Percentiles rank a stretch among this genome's conserved stretches.
Conservation (phyloP, 108 stramenopile species). For the Licmophora abbreviata region DNA sequence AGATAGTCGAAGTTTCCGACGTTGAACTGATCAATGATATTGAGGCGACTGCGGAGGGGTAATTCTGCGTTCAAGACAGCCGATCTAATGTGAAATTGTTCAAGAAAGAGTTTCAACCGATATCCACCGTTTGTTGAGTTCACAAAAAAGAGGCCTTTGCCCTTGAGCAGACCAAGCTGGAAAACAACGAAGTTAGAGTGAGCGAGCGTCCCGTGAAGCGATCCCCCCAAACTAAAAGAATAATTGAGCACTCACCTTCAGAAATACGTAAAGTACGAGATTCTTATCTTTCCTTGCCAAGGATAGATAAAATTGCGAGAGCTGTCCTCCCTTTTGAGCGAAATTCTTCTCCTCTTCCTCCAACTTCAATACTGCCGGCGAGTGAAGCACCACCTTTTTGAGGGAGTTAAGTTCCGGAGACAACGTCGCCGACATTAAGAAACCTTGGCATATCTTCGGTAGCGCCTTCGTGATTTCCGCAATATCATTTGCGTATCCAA, state of each 20-base stretch:
- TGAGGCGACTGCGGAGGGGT: conserved; percentile 86
- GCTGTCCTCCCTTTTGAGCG: conserved; percentile 34
- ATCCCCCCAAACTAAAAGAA: no score
- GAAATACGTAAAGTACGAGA: conserved; percentile 86
- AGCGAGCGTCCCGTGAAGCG: no score
- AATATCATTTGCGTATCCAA: conserved; percentile 93
- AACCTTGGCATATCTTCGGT: conserved; percentile 92
- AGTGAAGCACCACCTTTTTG: conserved; percentile 90
- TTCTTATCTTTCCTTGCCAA: conserved; percentile 82
- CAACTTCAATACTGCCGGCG: conserved; percentile 90
- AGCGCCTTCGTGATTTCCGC: conserved; percentile 73
- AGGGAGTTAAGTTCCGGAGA: conserved; percentile 84
- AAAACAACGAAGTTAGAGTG: no score
- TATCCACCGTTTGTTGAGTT: conserved; percentile 90
- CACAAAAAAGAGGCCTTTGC: conserved; percentile 96
- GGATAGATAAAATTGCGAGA: conserved; percentile 87
- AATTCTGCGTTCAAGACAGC: conserved; percentile 96
- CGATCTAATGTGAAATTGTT: conserved; percentile 94
- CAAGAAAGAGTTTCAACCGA: conserved; percentile 93
- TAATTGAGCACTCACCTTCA: no score
- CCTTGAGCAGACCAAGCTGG: conserved; percentile 91
- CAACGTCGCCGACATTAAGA: conserved; percentile 97
- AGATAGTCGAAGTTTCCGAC: conserved; percentile 98
- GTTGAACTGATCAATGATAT: conserved; percentile 96
- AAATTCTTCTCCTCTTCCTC: conserved; percentile 66